Evolutionary conservation across 1,284 basidiomycete species (phyloP).

Genomic region (Ganoderma meredithae): DNA sequence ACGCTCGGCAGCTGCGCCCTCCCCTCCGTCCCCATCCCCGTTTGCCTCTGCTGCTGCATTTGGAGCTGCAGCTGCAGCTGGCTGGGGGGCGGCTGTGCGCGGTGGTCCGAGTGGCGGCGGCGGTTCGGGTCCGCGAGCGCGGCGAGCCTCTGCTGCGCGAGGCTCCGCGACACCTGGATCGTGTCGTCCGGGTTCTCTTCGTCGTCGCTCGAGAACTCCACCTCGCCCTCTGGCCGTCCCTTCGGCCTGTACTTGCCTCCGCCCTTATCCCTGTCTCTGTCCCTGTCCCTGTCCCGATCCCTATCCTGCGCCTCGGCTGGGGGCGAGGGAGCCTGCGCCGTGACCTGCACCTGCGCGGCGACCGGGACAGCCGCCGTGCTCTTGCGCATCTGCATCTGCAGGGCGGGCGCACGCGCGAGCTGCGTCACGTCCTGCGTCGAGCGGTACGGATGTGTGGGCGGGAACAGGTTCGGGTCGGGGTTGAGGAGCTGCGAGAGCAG

Average conservation of each 20-base stretch:
- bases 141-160: slow-evolving; percentile 68
- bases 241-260: slow-evolving; percentile 60
- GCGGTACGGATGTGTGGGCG: slow-evolving; percentile 64
- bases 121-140: slow-evolving; percentile 53
- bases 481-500: slow-evolving; percentile 74
- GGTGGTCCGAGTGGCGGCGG: slow-evolving; percentile 42
- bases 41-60: slow-evolving; percentile 1
- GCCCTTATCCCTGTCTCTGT: slow-evolving; percentile 45
- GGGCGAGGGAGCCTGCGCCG: slow-evolving; percentile 42
- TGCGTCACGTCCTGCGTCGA: slow-evolving; percentile 57
- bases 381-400: slow-evolving; percentile 67
- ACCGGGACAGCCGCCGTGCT: slow-evolving; percentile 70
- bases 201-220: slow-evolving; percentile 73
- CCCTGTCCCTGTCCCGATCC: slow-evolving; percentile 42
- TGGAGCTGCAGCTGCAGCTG: slow-evolving; percentile 10
- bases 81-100: slow-evolving; percentile 32
- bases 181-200: slow-evolving; percentile 54
- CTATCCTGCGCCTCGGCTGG: slow-evolving; percentile 23
- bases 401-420: slow-evolving; percentile 30
- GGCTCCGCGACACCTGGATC: slow-evolving; percentile 63
- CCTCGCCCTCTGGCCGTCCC: slow-evolving; percentile 72
- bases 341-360: slow-evolving; percentile 65
- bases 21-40: neutral
- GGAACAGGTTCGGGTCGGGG: slow-evolving; percentile 68
- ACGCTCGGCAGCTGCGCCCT: slow-evolving; percentile 39